A percentile compares a stretch with the other conserved stretches of the same genome.
Evolutionary conservation across 176 grass and related monocot species (phyloP).

Genomic region (Coix lacrymajobi): DNA sequence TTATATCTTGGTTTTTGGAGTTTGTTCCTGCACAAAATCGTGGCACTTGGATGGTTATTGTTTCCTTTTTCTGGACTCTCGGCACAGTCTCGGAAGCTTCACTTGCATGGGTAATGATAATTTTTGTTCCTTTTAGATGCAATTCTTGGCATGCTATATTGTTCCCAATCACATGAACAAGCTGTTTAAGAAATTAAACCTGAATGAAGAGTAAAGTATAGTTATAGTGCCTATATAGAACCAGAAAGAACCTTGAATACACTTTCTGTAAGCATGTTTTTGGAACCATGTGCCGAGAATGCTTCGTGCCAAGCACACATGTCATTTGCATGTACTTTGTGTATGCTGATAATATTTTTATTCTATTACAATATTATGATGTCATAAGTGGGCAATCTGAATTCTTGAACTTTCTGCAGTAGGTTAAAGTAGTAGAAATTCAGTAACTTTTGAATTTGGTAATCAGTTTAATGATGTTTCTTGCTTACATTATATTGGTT

Average conservation of each 20-base stretch:
- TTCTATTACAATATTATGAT: background rate
- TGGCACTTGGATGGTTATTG: constrained; percentile 50
- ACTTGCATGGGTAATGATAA: constrained; percentile 68
- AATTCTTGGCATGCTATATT: background rate
- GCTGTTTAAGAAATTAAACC: background rate
- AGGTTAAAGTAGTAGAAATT: background rate
- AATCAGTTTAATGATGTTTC: background rate
- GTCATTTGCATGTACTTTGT: background rate
- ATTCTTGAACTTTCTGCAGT: background rate
- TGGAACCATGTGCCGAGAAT: background rate
- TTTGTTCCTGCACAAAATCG: constrained; percentile 62
- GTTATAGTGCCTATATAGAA: background rate
- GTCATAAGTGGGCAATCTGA: background rate
- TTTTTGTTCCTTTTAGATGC: background rate
- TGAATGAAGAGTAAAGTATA: background rate
- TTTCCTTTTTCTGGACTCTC: constrained; percentile 51
- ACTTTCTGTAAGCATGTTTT: background rate
- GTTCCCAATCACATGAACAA: background rate
- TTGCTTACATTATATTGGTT: background rate
- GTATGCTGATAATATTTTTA: background rate
- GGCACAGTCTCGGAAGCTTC: constrained; percentile 64
- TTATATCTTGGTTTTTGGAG: constrained; percentile 75
- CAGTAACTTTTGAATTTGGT: background rate
- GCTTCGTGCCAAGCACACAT: background rate
- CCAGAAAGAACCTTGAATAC: background rate